phyloP scores from a whole-genome alignment of 495 filamentous ascomycete species.

The Chlorociboria aeruginascens region DNA sequence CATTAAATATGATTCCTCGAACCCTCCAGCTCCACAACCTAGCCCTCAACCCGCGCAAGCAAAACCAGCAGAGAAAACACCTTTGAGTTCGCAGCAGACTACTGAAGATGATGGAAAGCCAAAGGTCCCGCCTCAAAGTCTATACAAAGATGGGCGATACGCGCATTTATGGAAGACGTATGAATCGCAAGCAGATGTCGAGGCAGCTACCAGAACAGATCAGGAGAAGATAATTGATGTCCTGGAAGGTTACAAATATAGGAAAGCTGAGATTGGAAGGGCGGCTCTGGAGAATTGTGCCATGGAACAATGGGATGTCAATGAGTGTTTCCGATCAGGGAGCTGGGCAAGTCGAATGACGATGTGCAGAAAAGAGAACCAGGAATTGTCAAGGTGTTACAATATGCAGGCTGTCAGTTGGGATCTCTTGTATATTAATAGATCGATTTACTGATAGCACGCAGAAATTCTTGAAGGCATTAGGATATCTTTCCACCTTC shows the following conservation, averaged over 20 bases:
- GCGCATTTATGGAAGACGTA: constrained; percentile 90
- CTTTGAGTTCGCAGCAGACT: background rate
- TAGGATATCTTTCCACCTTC: constrained; percentile 70
- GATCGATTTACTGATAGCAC: background rate
- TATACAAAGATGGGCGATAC: constrained; percentile 72
- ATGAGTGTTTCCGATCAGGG: constrained; percentile 62
- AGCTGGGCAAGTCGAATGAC: constrained; percentile 45
- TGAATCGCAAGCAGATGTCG: constrained; percentile 49
- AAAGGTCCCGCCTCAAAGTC: constrained; percentile 25
- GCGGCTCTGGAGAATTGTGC: constrained; percentile 92
- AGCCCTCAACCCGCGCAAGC: constrained; percentile 5
- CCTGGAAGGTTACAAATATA: constrained; percentile 72
- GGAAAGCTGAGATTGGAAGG: constrained; percentile 61
- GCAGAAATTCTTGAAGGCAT: constrained; percentile 76
- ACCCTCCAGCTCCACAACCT: constrained; percentile 10
- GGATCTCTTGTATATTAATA: background rate
- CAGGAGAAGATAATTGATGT: constrained; percentile 64
- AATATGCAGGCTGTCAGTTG: constrained; percentile 55
- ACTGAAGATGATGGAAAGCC: constrained; percentile 3
- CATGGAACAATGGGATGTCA: constrained; percentile 63
- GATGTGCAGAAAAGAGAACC: constrained; percentile 63
- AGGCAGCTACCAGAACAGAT: constrained; percentile 52
- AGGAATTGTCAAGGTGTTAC: constrained; percentile 67
- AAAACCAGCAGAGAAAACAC: background rate
- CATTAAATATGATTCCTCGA: constrained; percentile 44